Evolutionary conservation across 164 flowering plant genomes (phyloP), one percentile per base, ranked within the genome.

Genomic region (Taxillus chinensis): DNA sequence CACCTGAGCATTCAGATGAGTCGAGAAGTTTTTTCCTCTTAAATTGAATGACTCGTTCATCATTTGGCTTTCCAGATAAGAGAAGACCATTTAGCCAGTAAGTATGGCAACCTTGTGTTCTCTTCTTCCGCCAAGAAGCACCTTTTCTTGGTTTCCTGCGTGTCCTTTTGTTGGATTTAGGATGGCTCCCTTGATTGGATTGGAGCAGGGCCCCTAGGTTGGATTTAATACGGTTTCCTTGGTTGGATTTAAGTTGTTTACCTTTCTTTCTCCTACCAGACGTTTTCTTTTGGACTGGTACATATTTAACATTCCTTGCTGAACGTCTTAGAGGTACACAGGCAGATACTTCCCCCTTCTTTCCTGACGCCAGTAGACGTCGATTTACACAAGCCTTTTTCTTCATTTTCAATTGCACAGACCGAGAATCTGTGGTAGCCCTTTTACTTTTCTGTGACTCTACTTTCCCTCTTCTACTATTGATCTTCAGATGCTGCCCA

Each of bases 11-110:
- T 61, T 71, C 76, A 12, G 75, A 71, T 41, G 87, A 71, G 41
- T 71, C 45, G 52, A 77, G 43, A 62, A 82, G 75, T n/a, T 65
- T 80, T 56, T 68, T 75, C 66, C 64, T 78, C 61, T 78, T 70
- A 70, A 90, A 90, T 10, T 70, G 66, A 60, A 64, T 17, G 41
- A 73, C 81, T 39, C 88, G 70, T 60, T 79, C 86, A 75, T 90
- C 97, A 68, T 82, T 62, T 69, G 81, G 76, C 68, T 72, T 89
- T 73, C 77, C 77, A 61, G 90, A 81, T 41, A 86, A 63, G 41
- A 41, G 70, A 41, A 93, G 81, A 55, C 99, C 99, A 71, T 89
- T 84, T 40, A 81, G 75, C 99, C 99, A 93, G 79, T 79, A 90
- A 67, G 84, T 67, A 67, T 71, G 73, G 62, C 56, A 67, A 60